Conservation (phyloP, 2,329 filamentous ascomycete genomes). For the Sclerotiophoma versabilis region DNA sequence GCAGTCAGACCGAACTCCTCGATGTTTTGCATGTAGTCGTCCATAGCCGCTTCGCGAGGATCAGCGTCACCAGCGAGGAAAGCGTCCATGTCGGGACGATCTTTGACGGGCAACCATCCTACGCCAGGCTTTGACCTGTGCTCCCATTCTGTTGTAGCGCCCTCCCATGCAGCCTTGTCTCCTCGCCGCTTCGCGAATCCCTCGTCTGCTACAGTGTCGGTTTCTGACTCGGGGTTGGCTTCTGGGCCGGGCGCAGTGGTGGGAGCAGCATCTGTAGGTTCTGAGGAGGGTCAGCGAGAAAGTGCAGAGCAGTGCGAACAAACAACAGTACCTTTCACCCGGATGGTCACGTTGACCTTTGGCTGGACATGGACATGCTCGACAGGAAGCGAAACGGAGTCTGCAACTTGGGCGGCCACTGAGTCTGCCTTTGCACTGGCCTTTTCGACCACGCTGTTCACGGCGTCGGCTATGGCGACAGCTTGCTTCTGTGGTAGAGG, state of each 20-base stretch:
- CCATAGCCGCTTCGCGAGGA: constrained; percentile 54
- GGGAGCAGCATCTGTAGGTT: background rate
- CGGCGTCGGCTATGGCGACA: background rate
- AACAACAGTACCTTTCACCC: constrained; percentile 9
- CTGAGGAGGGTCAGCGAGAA: background rate
- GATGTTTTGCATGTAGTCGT: constrained; percentile 77
- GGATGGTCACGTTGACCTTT: constrained; percentile 18
- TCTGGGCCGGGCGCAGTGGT: background rate
- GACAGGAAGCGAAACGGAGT: constrained; percentile 3
- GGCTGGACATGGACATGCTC: constrained; percentile 9
- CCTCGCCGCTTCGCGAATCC: constrained; percentile 36
- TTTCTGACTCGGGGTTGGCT: constrained; percentile 27
- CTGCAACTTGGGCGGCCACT: constrained; percentile 4
- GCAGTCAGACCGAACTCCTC: constrained; percentile 53
- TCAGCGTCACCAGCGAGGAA: constrained; percentile 31
- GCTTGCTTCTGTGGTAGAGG: constrained; percentile 6
- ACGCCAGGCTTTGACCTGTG: constrained; percentile 46
- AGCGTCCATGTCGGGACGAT: constrained; percentile 31
- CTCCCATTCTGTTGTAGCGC: constrained; percentile 39
- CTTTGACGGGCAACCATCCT: constrained; percentile 41
- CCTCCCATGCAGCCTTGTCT: constrained; percentile 41
- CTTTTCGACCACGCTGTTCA: background rate
- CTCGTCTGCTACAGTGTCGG: constrained; percentile 30
- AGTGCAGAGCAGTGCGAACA: too few species aligned
- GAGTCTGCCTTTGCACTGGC: constrained; percentile 1